A percentile compares a stretch with the other conserved stretches of the same genome.
phyloP scores from a whole-genome alignment of 23 red algal species.

The Gracilaria caudata region DNA sequence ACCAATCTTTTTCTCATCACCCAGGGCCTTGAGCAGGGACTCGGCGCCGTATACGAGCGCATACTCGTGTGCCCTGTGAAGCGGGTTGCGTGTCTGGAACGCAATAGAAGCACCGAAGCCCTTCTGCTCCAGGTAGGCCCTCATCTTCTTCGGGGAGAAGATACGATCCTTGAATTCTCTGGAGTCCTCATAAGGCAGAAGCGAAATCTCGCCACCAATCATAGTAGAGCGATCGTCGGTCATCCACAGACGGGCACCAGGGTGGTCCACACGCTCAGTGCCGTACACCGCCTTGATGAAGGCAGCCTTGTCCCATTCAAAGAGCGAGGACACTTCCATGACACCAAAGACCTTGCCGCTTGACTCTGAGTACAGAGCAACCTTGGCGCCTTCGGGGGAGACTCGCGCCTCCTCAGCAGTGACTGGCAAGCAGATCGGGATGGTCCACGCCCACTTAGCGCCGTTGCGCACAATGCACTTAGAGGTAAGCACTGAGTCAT shows the following conservation, averaged over 20 bases:
- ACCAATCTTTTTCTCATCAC: conserved; percentile 78
- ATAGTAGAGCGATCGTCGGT: conserved; percentile 66
- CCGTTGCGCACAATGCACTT: conserved; percentile 78
- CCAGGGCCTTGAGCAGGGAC: conserved; percentile 57
- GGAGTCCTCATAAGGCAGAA: conserved; percentile 70
- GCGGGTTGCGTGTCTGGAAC: conserved; percentile 97
- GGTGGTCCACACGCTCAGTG: conserved; percentile 89
- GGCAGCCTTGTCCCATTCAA: conserved; percentile 77
- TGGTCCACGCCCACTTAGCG: conserved; percentile 84
- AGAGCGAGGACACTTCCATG: conserved; percentile 60
- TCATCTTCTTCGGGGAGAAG: conserved; percentile 72
- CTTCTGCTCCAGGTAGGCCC: conserved; percentile 69
- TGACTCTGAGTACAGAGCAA: conserved; percentile 75
- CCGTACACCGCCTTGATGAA: conserved; percentile 87
- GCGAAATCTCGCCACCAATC: conserved; percentile 73
- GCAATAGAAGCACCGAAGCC: conserved; percentile 77
- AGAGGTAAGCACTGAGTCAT: conserved; percentile 70
- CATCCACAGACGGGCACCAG: conserved; percentile 92
- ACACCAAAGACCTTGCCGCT: conserved; percentile 64
- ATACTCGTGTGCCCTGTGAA: conserved; percentile 98
- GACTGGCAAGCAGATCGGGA: conserved; percentile 88
- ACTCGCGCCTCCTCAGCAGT: conserved; percentile 75
- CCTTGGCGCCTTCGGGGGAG: conserved; percentile 63
- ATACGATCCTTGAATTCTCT: conserved; percentile 85
- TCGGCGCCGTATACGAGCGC: conserved; percentile 95